These are phyloP conservation scores for Panellus pusillus DNA, from an alignment of 768 basidiomycete genomes.

Conservation along the genomic window DNA sequence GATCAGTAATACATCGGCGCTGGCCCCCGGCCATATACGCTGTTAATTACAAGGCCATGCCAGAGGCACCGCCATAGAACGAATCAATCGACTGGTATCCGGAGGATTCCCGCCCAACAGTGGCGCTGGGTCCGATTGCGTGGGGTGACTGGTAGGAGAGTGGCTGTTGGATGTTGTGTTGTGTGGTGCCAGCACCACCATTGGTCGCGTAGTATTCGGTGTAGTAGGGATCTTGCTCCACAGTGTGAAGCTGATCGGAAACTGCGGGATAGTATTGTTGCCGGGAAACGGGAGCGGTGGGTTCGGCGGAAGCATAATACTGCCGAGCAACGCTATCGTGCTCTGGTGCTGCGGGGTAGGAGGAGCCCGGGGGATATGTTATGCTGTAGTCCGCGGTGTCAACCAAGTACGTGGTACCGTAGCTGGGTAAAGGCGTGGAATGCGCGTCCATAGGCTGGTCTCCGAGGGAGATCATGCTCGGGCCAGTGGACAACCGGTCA, in stretches of 20 bases:
- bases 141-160: slow-evolving; percentile 14
- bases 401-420: slow-evolving; percentile 15
- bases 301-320: background rate
- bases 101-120: slow-evolving; percentile 18
- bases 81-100: slow-evolving; percentile 24
- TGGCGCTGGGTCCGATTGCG: slow-evolving; percentile 12
- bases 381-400: slow-evolving; percentile 14
- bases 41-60: slow-evolving; percentile 10
- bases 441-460: slow-evolving; percentile 20
- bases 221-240: background rate
- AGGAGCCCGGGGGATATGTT: slow-evolving; percentile 15
- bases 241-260: background rate
- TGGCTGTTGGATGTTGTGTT: slow-evolving; percentile 13
- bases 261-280: background rate
- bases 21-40: too few relatives aligned
- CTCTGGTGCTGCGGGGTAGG: slow-evolving; percentile 3
- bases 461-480: slow-evolving; percentile 19
- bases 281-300: background rate
- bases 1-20: too few relatives aligned
- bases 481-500: background rate
- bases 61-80: slow-evolving; percentile 26
- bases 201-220: background rate
- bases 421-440: slow-evolving; percentile 10
- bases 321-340: background rate
- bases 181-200: background rate